Evolutionary conservation across 345 rosid species (phyloP), one percentile per base, ranked within the genome.

Genomic region (Lenwebbia sp.): DNA sequence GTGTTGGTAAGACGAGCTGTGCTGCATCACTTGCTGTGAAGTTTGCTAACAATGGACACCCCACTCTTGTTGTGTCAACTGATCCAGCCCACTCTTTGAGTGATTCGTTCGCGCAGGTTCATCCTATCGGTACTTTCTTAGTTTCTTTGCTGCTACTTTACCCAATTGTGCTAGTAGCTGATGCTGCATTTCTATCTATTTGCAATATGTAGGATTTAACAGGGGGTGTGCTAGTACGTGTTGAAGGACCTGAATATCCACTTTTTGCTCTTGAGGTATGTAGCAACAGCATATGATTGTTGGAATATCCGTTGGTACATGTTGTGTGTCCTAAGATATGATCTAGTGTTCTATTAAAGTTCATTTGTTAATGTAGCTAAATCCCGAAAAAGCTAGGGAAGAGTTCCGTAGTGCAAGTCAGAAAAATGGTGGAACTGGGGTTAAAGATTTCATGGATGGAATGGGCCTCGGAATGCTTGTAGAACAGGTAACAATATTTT

Each of bases 41-140:
- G 89, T 95, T 97, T 89, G 99, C 99, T 23, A 96, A 96, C 89
- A 95, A 89, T 92, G 99, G 99, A 75, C 99, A 97, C 88, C 98
- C 98, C 11, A 97, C 99, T 90, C 93, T 97, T 82, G 99, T 96
- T 82, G 99, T 97, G 55, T 97, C 99, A 54, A 97, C 99, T 30
- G 99, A 96, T 93, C 99, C 99, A 50, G 99, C 99, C 9, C 99
- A 96, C 91, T 97, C 99, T 4, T 92, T 97, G 89, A 95, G 98
- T 83, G 99, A 97, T 91, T 97, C 99, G 47, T 96, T 97, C 90
- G 96, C 98, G 54, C 99, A 97, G 99, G 99, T 95, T 89, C 83
- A 54, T 44, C 82, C 70, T 57, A 30, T 19, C 14, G 19, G 41
- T 49, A 83, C 44, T 83, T 84, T 75, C 56, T 83, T 56, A 3